A percentile compares a stretch with the other conserved stretches of the same genome.
These are phyloP conservation scores for Forsythia viridissima DNA, from an alignment of 257 asterid genomes.

Conservation along the genomic window DNA sequence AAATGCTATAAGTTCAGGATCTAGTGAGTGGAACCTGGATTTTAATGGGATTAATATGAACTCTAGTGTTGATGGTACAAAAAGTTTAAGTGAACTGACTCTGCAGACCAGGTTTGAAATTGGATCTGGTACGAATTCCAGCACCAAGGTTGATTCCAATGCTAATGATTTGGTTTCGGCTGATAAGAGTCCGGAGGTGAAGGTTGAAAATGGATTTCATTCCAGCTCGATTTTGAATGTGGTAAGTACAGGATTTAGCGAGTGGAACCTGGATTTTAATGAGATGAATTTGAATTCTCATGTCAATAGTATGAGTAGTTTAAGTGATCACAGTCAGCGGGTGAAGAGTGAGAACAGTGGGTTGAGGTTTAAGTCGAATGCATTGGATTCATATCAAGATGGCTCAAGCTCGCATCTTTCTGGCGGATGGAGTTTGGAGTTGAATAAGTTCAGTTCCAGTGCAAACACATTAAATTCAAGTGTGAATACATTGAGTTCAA, in stretches of 20 bases:
- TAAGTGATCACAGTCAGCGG: constrained; percentile 15
- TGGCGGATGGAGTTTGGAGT: constrained; percentile 37
- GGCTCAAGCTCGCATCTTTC: constrained; percentile 17
- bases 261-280: constrained; percentile 12
- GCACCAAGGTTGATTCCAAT: not conserved
- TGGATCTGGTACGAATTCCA: constrained; percentile 5
- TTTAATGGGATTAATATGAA: not conserved
- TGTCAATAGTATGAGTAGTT: not conserved
- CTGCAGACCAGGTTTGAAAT: not conserved
- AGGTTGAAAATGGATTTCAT: constrained; percentile 9
- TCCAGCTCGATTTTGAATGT: constrained; percentile 19
- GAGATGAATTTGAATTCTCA: not conserved
- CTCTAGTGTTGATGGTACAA: not conserved
- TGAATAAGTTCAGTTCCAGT: constrained; percentile 30
- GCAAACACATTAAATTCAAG: constrained; percentile 22
- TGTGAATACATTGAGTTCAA: constrained; percentile 26
- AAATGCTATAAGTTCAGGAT: constrained; percentile 20
- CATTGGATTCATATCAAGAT: constrained; percentile 25
- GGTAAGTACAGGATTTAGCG: constrained; percentile 15
- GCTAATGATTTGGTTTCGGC: not conserved
- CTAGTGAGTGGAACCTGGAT: constrained; percentile 13
- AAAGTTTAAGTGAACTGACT: not conserved
- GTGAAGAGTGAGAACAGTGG: constrained; percentile 31
- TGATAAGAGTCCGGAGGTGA: not conserved
- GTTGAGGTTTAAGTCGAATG: constrained; percentile 28